These are phyloP conservation scores for Saksenaea vasiformis DNA, from an alignment of 371 early-diverging fungal genomes.

Conservation along the genomic window DNA sequence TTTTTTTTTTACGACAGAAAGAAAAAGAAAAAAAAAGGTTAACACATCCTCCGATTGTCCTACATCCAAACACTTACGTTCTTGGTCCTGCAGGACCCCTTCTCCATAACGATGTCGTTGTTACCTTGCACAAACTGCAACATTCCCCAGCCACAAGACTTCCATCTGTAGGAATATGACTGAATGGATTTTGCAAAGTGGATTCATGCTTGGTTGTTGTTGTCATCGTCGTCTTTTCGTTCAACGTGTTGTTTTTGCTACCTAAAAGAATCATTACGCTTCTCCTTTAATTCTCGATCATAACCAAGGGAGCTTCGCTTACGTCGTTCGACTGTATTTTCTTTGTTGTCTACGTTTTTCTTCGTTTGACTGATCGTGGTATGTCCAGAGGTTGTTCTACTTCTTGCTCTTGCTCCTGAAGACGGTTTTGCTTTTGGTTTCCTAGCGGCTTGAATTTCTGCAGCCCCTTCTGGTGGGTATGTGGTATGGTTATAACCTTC, in stretches of 20 bases:
- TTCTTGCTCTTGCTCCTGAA: background rate
- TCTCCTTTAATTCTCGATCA: background rate
- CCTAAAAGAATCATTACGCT: background rate
- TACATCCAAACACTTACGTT: slow-evolving; percentile 25
- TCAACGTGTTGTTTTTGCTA: background rate
- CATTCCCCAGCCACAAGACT: background rate
- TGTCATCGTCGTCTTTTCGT: background rate
- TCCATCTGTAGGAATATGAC: background rate
- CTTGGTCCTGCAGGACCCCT: slow-evolving; percentile 34
- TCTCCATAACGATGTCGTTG: slow-evolving; percentile 35
- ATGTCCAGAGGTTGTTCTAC: background rate
- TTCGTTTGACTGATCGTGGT: background rate
- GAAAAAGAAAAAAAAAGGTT: background rate
- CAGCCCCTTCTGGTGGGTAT: slow-evolving; percentile 2
- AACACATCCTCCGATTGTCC: background rate
- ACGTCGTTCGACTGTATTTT: background rate
- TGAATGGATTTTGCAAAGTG: background rate
- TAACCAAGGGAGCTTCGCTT: background rate
- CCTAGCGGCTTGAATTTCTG: background rate
- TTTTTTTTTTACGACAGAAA: no score
- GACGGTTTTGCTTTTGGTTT: background rate
- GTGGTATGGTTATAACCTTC: background rate
- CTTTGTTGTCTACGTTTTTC: background rate
- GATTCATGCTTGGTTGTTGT: background rate
- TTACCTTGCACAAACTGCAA: slow-evolving; percentile 13